These are phyloP conservation scores for Hypoxylon sp. DNA, from an alignment of 2,329 filamentous ascomycete genomes.

Conservation along the genomic window DNA sequence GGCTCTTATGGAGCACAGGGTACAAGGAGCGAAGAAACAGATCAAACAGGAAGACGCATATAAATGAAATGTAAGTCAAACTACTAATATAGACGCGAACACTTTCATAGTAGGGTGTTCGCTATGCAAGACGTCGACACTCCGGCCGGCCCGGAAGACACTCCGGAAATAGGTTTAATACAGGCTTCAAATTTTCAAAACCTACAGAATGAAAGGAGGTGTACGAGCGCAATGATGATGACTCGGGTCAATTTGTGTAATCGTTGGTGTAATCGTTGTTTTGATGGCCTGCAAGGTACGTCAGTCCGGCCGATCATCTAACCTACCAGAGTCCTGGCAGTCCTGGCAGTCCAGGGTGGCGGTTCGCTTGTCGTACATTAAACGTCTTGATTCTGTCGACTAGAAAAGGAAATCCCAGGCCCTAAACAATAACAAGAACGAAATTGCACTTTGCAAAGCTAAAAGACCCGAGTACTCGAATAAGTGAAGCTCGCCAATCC, in stretches of 20 bases:
- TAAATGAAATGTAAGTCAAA: background rate
- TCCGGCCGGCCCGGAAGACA: conserved; percentile 8
- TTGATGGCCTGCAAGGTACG: conserved; percentile 1
- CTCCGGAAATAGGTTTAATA: conserved; percentile 4
- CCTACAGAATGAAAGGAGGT: background rate
- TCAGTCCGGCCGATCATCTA: conserved; percentile 11
- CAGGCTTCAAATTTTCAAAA: background rate
- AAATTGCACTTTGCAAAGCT: background rate
- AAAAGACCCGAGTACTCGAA: background rate
- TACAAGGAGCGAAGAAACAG: conserved; percentile 4
- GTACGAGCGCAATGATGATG: conserved; percentile 15
- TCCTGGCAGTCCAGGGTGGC: conserved; percentile 19
- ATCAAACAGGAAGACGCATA: background rate
- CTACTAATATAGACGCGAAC: background rate
- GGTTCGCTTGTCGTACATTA: conserved; percentile 13
- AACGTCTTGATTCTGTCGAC: background rate
- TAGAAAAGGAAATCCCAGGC: background rate
- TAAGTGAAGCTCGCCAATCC: background rate
- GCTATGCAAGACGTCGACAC: background rate
- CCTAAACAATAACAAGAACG: background rate
- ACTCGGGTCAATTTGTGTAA: conserved; percentile 14
- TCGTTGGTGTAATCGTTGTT: conserved; percentile 6
- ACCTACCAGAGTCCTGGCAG: conserved; percentile 11
- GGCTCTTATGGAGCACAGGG: conserved; percentile 12
- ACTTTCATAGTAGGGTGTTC: background rate